These are phyloP conservation scores for Claviceps capensis DNA, from an alignment of 2,329 filamentous ascomycete species.

Conservation along the genomic window DNA sequence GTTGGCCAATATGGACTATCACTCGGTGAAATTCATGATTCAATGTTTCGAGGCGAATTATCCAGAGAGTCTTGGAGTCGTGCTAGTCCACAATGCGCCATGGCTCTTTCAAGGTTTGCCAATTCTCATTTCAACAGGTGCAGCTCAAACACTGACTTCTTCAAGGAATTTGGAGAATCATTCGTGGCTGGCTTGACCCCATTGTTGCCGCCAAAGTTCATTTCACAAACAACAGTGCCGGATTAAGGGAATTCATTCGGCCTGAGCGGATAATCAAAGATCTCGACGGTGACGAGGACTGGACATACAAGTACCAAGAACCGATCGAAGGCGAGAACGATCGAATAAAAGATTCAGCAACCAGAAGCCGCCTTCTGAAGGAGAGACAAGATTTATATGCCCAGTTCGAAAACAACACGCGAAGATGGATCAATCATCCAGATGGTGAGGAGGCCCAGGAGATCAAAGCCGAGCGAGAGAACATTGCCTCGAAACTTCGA, in stretches of 20 bases:
- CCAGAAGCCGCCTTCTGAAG: slow-evolving; percentile 47
- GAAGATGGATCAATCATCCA: slow-evolving; percentile 52
- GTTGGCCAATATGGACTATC: slow-evolving; percentile 96
- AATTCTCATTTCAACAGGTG: neutral
- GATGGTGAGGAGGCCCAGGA: slow-evolving; percentile 30
- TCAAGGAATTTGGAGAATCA: slow-evolving; percentile 85
- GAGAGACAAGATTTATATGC: slow-evolving; percentile 53
- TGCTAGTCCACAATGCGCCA: slow-evolving; percentile 89
- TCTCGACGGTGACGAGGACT: slow-evolving; percentile 75
- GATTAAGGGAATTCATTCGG: slow-evolving; percentile 66
- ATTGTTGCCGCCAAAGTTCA: slow-evolving; percentile 90
- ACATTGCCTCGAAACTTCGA: slow-evolving; percentile 48
- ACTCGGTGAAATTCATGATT: slow-evolving; percentile 97
- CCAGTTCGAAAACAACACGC: slow-evolving; percentile 60
- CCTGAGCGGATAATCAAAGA: slow-evolving; percentile 62
- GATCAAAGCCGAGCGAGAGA: slow-evolving; percentile 43
- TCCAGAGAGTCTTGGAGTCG: slow-evolving; percentile 77
- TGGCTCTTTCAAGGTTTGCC: slow-evolving; percentile 83
- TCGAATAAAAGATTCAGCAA: slow-evolving; percentile 50
- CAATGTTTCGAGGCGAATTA: slow-evolving; percentile 99
- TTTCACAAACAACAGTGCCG: slow-evolving; percentile 72
- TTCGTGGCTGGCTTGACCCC: slow-evolving; percentile 90
- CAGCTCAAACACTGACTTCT: slow-evolving; percentile 4
- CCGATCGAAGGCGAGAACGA: slow-evolving; percentile 64
- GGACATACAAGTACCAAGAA: slow-evolving; percentile 71